A percentile compares a stretch with the other conserved stretches of the same genome.
These are phyloP conservation scores for Ilex aquifolium DNA, from an alignment of 257 asterid species.

Conservation along the genomic window DNA sequence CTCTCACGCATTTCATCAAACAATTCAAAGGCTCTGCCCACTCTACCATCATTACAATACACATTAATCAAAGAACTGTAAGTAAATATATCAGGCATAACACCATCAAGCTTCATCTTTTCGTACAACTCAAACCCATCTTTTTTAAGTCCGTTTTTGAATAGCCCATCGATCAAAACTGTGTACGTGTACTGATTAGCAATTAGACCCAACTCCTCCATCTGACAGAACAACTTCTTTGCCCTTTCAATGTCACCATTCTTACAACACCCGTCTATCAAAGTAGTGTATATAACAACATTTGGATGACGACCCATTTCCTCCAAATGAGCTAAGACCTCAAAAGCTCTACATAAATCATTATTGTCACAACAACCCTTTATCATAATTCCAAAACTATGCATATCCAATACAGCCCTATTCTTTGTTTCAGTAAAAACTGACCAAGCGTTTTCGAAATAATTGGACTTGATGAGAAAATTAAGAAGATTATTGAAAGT, in stretches of 20 bases:
- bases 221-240: conserved; percentile 35
- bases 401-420: conserved; percentile 33
- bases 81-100: conserved; percentile 52
- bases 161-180: conserved; percentile 56
- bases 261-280: conserved; percentile 67
- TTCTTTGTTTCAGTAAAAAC: conserved; percentile 37
- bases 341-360: conserved; percentile 45
- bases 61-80: conserved; percentile 45
- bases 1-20: conserved; percentile 55
- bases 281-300: conserved; percentile 60
- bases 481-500: conserved; percentile 43
- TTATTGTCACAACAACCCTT: conserved; percentile 64
- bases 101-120: conserved; percentile 53
- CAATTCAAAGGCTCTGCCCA: conserved; percentile 37
- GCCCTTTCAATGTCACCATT: conserved; percentile 47
- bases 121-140: conserved; percentile 63
- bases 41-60: conserved; percentile 36
- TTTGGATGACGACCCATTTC: conserved; percentile 45
- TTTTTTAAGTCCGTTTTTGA: conserved; percentile 42
- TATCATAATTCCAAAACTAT: conserved; percentile 69
- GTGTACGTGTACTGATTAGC: conserved; percentile 68
- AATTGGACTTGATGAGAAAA: conserved; percentile 24
- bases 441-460: conserved; percentile 37
- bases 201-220: conserved; percentile 44
- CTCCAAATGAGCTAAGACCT: conserved; percentile 30